Percentiles rank a stretch among this genome's conserved stretches.
Evolutionary conservation across 2,329 filamentous ascomycete genomes (phyloP).

Genomic region (Blumeria graminis): DNA sequence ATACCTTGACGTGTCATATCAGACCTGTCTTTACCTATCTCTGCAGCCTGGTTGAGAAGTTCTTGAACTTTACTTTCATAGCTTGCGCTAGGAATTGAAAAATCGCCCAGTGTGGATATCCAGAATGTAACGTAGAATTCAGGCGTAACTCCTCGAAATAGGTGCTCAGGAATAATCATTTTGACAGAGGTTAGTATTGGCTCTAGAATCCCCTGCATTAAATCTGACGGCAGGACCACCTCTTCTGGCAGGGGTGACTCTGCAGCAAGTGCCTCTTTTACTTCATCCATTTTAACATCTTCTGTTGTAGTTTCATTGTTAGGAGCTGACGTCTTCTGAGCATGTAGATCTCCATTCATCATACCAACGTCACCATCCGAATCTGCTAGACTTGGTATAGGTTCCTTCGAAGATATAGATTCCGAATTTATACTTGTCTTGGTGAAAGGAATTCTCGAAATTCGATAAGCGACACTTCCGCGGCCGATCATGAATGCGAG

Average conservation of each 20-base stretch:
- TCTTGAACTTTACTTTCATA: constrained; percentile 56
- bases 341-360: constrained; percentile 6
- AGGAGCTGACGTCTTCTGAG: constrained; percentile 1
- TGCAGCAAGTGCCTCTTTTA: constrained; percentile 5
- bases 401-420: constrained; percentile 1
- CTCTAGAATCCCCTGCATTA: constrained; percentile 45
- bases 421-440: constrained; percentile 9
- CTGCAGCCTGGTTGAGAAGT: constrained; percentile 39
- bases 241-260: constrained; percentile 2
- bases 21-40: constrained; percentile 44
- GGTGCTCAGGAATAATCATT: constrained; percentile 31
- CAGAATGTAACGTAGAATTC: constrained; percentile 83
- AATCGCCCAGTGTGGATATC: constrained; percentile 64
- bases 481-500: constrained; percentile 71
- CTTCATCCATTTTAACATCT: constrained; percentile 20
- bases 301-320: constrained; percentile 5
- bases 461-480: constrained; percentile 42
- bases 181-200: constrained; percentile 48
- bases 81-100: constrained; percentile 49
- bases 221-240: constrained; percentile 13
- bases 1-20: constrained; percentile 45
- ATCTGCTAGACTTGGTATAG: constrained; percentile 16
- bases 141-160: constrained; percentile 47
- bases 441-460: constrained; percentile 16
- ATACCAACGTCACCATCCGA: constrained; percentile 29